Percentiles rank a stretch among this genome's conserved stretches.
These are phyloP conservation scores for Furcasterigmium furcatum DNA, from an alignment of 2,329 filamentous ascomycete species.

Conservation along the genomic window DNA sequence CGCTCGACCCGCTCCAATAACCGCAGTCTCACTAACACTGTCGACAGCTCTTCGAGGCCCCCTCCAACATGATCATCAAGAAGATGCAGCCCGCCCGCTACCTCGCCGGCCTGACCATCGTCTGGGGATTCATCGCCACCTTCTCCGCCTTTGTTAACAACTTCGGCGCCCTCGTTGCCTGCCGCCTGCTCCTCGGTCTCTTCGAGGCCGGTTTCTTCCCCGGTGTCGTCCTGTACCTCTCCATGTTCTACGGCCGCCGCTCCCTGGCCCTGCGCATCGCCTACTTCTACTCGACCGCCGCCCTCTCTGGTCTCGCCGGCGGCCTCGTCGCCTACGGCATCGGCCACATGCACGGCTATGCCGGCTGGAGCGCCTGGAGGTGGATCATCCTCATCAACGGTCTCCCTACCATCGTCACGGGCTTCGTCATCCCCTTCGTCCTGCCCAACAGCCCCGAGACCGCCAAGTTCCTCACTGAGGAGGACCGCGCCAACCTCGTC, in stretches of 20 bases:
- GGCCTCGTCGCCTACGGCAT: conserved; percentile 64
- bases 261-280: conserved; percentile 60
- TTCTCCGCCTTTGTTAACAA: conserved; percentile 54
- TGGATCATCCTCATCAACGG: conserved; percentile 63
- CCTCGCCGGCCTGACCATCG: conserved; percentile 9
- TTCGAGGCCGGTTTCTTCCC: conserved; percentile 61
- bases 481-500: conserved; percentile 48
- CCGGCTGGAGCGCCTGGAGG: conserved; percentile 57
- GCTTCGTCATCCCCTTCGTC: conserved; percentile 49
- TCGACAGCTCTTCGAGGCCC: conserved; percentile 32
- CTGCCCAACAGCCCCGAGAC: conserved; percentile 57
- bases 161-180: conserved; percentile 51
- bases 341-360: conserved; percentile 57
- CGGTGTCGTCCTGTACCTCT: conserved; percentile 55
- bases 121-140: conserved; percentile 52
- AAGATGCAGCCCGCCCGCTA: conserved; percentile 42
- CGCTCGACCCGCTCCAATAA: neutral
- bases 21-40: neutral
- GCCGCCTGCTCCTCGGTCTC: conserved; percentile 53
- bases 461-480: conserved; percentile 41
- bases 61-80: conserved; percentile 34
- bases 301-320: conserved; percentile 60
- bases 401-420: conserved; percentile 51
- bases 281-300: conserved; percentile 58
- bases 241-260: conserved; percentile 60